Evolutionary conservation across 1,139 yeast species (phyloP).

Genomic region (Meyerozyma athensensis): DNA sequence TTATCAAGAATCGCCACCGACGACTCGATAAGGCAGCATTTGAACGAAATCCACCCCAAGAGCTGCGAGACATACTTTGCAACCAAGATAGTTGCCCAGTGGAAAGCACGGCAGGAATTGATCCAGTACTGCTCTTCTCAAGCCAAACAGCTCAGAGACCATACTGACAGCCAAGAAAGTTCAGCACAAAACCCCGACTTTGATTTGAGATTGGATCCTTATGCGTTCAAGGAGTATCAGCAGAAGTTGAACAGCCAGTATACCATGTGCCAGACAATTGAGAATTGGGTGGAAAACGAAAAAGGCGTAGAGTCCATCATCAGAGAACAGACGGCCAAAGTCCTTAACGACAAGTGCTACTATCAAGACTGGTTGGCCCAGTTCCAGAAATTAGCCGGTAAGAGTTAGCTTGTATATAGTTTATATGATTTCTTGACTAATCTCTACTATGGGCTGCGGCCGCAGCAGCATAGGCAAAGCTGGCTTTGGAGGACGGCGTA

Average conservation of each 20-base stretch:
- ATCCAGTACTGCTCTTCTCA: conserved; percentile 30
- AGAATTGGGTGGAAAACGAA: conserved; percentile 38
- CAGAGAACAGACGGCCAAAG: conserved; percentile 27
- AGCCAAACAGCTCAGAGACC: conserved; percentile 20
- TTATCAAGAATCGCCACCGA: conserved; percentile 37
- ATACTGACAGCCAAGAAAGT: conserved; percentile 8
- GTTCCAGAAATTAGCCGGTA: conserved; percentile 11
- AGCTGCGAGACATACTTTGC: conserved; percentile 28
- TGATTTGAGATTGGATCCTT: conserved; percentile 38
- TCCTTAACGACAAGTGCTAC: conserved; percentile 34
- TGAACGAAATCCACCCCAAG: conserved; percentile 23
- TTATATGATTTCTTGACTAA: neutral
- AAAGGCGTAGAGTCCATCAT: conserved; percentile 29
- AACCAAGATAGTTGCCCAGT: conserved; percentile 30
- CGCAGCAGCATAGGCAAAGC: conserved; percentile 5
- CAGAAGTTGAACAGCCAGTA: conserved; percentile 20
- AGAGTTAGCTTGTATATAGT: neutral
- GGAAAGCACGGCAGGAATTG: conserved; percentile 28
- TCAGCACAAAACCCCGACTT: conserved; percentile 12
- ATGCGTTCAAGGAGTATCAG: conserved; percentile 27
- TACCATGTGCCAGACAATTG: conserved; percentile 25
- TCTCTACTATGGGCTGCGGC: conserved; percentile 6
- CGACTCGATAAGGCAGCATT: conserved; percentile 35
- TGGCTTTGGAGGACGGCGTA: neutral
- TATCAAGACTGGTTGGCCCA: conserved; percentile 32